phyloP scores from a whole-genome alignment of 306 rosid genomes.

The Vachellia pachyceras region DNA sequence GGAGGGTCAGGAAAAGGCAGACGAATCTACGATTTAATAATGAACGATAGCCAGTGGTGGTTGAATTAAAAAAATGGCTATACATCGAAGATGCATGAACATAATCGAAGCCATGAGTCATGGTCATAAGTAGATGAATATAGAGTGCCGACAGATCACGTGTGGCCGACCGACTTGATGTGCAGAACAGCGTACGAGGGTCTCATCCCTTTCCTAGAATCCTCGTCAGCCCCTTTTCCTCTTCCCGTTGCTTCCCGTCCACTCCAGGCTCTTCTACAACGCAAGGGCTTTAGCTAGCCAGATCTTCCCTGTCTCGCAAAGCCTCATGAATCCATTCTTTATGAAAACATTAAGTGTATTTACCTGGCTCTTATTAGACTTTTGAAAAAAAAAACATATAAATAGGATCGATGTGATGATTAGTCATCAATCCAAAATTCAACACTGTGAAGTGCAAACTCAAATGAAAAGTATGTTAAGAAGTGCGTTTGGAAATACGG shows the following conservation, averaged over 20 bases:
- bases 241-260: not conserved
- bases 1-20: too few relatives aligned
- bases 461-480: not conserved
- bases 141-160: conserved; percentile 39
- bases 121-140: too few relatives aligned
- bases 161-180: not conserved
- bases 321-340: not conserved
- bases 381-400: too few relatives aligned
- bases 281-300: not conserved
- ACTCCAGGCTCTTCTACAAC: not conserved
- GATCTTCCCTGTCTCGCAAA: not conserved
- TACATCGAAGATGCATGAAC: too few relatives aligned
- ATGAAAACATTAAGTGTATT: too few relatives aligned
- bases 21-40: too few relatives aligned
- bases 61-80: too few relatives aligned
- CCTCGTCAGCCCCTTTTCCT: not conserved
- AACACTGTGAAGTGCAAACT: not conserved
- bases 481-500: too few relatives aligned
- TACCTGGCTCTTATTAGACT: too few relatives aligned
- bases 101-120: too few relatives aligned
- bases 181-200: conserved; percentile 10
- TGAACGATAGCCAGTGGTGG: too few relatives aligned
- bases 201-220: not conserved
- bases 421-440: not conserved
- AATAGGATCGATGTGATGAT: not conserved